A percentile compares a stretch with the other conserved stretches of the same genome.
Conservation (phyloP, 108 stramenopile genomes). For the Skeletonema grethae region DNA sequence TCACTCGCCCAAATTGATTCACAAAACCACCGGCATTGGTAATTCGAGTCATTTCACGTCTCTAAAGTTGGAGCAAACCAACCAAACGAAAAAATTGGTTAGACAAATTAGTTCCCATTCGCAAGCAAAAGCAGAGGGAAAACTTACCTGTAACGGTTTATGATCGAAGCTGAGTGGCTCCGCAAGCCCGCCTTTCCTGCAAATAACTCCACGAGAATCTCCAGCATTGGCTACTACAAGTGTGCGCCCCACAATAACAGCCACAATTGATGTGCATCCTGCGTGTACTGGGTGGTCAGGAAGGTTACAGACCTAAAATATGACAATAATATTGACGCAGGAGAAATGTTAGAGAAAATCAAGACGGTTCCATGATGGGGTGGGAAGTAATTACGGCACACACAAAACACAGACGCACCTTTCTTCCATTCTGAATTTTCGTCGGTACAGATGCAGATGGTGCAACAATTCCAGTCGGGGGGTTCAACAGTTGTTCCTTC, state of each 20-base stretch:
- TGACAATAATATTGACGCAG: background rate
- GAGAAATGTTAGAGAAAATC: background rate
- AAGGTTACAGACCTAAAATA: conserved; percentile 71
- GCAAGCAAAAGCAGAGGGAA: background rate
- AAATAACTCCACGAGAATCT: conserved; percentile 89
- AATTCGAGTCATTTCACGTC: conserved; percentile 83
- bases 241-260: conserved; percentile 75
- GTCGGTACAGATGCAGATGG: conserved; percentile 43
- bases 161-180: conserved; percentile 88
- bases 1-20: conserved; percentile 94
- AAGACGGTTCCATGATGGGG: background rate
- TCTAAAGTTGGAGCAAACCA: conserved; percentile 3
- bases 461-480: conserved; percentile 46
- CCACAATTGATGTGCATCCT: conserved; percentile 93
- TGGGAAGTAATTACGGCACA: background rate
- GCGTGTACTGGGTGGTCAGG: conserved; percentile 94
- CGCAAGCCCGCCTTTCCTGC: conserved; percentile 67
- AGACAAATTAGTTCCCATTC: background rate
- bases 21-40: conserved; percentile 90
- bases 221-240: conserved; percentile 93
- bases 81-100: background rate
- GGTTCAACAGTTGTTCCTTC: conserved; percentile 44
- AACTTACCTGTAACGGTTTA: conserved; percentile 72
- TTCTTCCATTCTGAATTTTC: conserved; percentile 43
- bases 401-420: conserved; percentile 18